Base-by-base conservation (phyloP, 1,284 basidiomycete species). In the Leccinum pachyderme region DNA sequence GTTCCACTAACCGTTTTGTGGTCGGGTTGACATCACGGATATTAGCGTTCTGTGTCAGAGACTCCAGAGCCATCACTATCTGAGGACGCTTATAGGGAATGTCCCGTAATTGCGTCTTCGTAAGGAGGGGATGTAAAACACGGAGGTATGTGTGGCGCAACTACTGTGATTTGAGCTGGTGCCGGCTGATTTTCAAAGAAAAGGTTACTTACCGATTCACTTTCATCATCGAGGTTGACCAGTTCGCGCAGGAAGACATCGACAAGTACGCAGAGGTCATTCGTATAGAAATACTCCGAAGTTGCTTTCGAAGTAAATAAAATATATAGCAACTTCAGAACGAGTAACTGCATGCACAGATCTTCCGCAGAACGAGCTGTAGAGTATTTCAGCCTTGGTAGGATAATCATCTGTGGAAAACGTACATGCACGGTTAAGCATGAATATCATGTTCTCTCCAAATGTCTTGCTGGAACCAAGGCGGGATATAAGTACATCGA, bases 371-470 rank as follows among this genome's bases (percentile, higher is more conserved):
- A 89, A 47, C 87, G 83, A 65, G 89, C 92, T 91, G 59, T n/a
- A 31, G 31, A 46, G 49, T 29, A 45, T 18, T 28, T 67, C 41
- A 61, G 50, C 8, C 7, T 8, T 4, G 27, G 46, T 15, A 47
- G 15, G 45, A 18, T 7, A 31, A 52, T 6, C 25, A n/a, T 13
- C 2, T 24, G 13, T 5, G 44, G 7, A 47, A 32, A 27, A 81
- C 89, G 66, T 66, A 93, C 93, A 80, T 46, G 95, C 91, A 56
- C 96, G 86, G 67, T 99, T 99, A 43, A 99, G 78, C 89, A 99
- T 99, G 72, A 98, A 99, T 59, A 99, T 98, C 78, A 99, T 84
- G 67, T 98, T 99, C 75, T 96, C 95, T 13, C 95, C 95, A 71
- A 99, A 98, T 0, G 96, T 98, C 75, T 93, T 94, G 72, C 87